These are phyloP conservation scores for Gentiana straminea DNA, from an alignment of 257 asterid species.

Conservation along the genomic window DNA sequence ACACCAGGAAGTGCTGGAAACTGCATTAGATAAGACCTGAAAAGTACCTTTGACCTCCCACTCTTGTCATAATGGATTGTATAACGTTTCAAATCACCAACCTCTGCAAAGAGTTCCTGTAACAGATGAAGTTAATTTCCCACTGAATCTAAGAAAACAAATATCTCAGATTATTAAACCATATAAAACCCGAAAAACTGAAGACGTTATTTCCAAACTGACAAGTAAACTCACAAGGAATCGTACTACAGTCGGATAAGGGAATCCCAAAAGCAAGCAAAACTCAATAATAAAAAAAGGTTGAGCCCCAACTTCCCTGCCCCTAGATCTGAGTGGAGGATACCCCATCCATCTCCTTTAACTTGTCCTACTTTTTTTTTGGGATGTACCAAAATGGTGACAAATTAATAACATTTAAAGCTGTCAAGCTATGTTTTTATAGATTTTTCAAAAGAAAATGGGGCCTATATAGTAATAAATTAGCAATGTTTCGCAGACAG, in stretches of 20 bases:
- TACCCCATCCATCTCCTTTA: no score
- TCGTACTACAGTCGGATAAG: not conserved
- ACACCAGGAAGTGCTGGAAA: conserved; percentile 19
- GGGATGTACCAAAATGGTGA: no score
- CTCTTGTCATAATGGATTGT: conserved; percentile 78
- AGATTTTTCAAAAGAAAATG: no score
- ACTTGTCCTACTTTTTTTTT: no score
- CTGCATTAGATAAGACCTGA: conserved; percentile 14
- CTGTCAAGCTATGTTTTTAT: no score
- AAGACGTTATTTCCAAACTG: not conserved
- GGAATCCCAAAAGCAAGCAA: not conserved
- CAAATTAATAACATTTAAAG: no score
- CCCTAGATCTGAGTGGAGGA: no score
- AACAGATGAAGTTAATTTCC: conserved; percentile 4
- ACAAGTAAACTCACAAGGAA: not conserved
- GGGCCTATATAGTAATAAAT: no score
- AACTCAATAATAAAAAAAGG: no score
- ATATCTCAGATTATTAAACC: not conserved
- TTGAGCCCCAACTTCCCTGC: no score
- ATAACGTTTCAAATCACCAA: conserved; percentile 75
- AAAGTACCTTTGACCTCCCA: conserved; percentile 88
- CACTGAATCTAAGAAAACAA: not conserved
- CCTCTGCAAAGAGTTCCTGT: conserved; percentile 90
- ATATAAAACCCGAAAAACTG: not conserved
- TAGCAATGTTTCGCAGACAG: no score